Evolutionary conservation across 2,329 filamentous ascomycete genomes (phyloP), one percentile per base, ranked within the genome.

Genomic region (Diaporthe sp.): DNA sequence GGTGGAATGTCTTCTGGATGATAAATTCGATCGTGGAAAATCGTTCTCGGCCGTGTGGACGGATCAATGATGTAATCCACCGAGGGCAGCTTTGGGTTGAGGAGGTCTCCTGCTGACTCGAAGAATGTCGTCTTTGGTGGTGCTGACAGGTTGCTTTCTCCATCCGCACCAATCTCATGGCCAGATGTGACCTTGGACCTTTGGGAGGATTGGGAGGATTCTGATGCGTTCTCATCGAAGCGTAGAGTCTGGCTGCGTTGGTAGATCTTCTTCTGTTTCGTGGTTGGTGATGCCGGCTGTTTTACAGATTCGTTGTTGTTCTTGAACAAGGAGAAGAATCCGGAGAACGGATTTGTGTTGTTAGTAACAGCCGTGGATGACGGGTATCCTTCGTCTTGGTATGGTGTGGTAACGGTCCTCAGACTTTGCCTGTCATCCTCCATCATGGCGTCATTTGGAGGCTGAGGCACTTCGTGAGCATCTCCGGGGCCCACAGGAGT

Each of bases 1-100:
- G 93, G 91, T 0, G 97, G 97, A 47, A 99, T 98, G 80, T 99
- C 97, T 56, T 93, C 90, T 0, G 97, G 96, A 79, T 98, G 95
- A 81, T 99, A 99, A 22, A 99, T 91, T 15, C 97, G 93, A 82
- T 99, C 97, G 82, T 99, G 97, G 83, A 98, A 98, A 75, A 99
- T 99, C 1, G 96, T 96, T 61, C 95, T 91, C 0, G 95, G 92
- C 22, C 97, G 92, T 68, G 91, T 93, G 1, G 92, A 88, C 10
- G 97, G 96, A 78, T 98, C 94, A 69, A 96, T 90, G 50, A 99
- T 87, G 82, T 95, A 99, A 58, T 95, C 92, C 4, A 91, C 87
- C 0, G 94, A 90, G 22, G 97, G 96, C 44, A 98, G 85, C 63
- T 95, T 96, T 7, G 97, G 97, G 81, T 96, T 97, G 53, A 99